phyloP scores from a whole-genome alignment of 208 protist species.

The Zelonia costaricensis region DNA sequence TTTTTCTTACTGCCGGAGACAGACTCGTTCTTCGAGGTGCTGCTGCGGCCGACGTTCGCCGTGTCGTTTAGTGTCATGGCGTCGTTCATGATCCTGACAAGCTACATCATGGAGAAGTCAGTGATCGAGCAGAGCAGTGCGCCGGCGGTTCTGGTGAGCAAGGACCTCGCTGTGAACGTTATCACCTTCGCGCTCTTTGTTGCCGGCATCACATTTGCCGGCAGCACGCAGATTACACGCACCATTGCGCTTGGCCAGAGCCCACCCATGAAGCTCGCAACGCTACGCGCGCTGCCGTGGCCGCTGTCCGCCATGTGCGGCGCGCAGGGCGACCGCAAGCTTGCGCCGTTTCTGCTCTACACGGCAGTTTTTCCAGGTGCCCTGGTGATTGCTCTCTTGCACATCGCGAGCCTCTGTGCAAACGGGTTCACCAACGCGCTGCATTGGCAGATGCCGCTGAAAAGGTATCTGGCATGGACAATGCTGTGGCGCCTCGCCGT shows the following conservation, averaged over 20 bases:
- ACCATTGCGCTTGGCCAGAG: slow-evolving; percentile 36
- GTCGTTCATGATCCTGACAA: slow-evolving; percentile 32
- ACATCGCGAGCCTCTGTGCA: slow-evolving; percentile 24
- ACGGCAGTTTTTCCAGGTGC: slow-evolving; percentile 34
- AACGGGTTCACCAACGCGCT: slow-evolving; percentile 30
- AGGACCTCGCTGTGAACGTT: slow-evolving; percentile 30
- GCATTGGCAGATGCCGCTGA: slow-evolving; percentile 38
- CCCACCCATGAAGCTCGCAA: slow-evolving; percentile 33
- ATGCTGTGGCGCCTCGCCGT: slow-evolving; percentile 40
- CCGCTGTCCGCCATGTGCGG: slow-evolving; percentile 41
- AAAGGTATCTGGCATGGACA: slow-evolving; percentile 33
- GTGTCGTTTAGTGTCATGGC: slow-evolving; percentile 33
- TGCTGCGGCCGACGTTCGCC: slow-evolving; percentile 43
- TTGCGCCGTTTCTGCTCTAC: slow-evolving; percentile 40
- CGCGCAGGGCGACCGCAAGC: slow-evolving; percentile 27
- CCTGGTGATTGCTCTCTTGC: slow-evolving; percentile 21
- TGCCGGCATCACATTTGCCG: slow-evolving; percentile 28
- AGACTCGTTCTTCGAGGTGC: slow-evolving; percentile 39
- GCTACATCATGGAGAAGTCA: slow-evolving; percentile 50
- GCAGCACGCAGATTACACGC: slow-evolving; percentile 41
- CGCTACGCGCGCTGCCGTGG: slow-evolving; percentile 32
- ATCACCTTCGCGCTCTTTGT: slow-evolving; percentile 37
- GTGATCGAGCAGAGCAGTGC: slow-evolving; percentile 35
- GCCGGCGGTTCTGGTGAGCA: slow-evolving; percentile 31
- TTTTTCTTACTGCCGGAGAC: slow-evolving; percentile 41